Conservation (phyloP, 768 basidiomycete genomes). For the Boletus sp. region DNA sequence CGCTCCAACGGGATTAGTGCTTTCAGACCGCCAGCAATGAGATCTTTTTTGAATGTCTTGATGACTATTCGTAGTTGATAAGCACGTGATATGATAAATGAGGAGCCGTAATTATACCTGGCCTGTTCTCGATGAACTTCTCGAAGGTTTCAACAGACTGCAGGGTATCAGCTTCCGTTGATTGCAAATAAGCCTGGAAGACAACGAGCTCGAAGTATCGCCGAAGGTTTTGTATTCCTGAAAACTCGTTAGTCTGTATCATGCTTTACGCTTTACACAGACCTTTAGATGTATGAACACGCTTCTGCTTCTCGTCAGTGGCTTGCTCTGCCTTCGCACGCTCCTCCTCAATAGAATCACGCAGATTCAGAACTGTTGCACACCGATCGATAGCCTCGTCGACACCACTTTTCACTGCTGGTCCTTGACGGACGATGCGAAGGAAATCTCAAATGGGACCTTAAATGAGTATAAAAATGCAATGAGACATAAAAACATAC, state of each 20-base stretch:
- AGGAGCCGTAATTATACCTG: slow-evolving; percentile 49
- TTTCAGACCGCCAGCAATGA: slow-evolving; percentile 71
- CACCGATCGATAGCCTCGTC: slow-evolving; percentile 89
- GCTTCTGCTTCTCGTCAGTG: slow-evolving; percentile 66
- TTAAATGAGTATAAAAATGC: background rate
- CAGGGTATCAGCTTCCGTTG: slow-evolving; percentile 76
- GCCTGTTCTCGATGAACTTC: slow-evolving; percentile 76
- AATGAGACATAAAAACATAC: slow-evolving; percentile 40
- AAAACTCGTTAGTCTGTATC: slow-evolving; percentile 5
- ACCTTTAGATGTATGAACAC: slow-evolving; percentile 70
- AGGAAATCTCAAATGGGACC: slow-evolving; percentile 55
- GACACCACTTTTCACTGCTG: slow-evolving; percentile 79
- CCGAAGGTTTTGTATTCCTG: slow-evolving; percentile 76
- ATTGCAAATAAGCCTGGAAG: slow-evolving; percentile 87
- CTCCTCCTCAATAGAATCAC: slow-evolving; percentile 84
- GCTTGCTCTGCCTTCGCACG: slow-evolving; percentile 76
- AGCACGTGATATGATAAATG: background rate
- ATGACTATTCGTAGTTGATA: slow-evolving; percentile 56
- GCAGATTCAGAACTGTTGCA: slow-evolving; percentile 75
- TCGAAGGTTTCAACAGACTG: slow-evolving; percentile 74
- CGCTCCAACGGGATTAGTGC: slow-evolving; percentile 81
- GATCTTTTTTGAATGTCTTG: slow-evolving; percentile 91
- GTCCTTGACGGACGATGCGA: slow-evolving; percentile 82
- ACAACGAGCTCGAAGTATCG: slow-evolving; percentile 84
- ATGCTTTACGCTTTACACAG: slow-evolving; percentile 2